Base-by-base conservation (phyloP, 2,329 filamentous ascomycete species). In the Leptodontidium sp. region DNA sequence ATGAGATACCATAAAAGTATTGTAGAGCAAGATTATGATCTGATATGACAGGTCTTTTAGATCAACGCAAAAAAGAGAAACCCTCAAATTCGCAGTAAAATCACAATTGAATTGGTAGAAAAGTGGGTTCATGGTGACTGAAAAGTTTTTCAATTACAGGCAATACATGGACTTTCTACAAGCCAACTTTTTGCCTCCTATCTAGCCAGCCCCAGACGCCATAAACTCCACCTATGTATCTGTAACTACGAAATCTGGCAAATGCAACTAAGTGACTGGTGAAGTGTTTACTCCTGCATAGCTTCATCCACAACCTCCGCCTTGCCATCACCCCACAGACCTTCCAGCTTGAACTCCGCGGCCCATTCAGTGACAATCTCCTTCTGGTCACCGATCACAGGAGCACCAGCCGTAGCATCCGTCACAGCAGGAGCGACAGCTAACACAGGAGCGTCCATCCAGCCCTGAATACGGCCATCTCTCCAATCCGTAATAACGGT, bases 401-500 rank as follows among this genome's bases (percentile, higher is more conserved):
- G 43, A n/a, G 84, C 81, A 69, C 84, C 81, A 62, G 80, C 80
- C 9, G 77, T 79, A 55, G 78, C 64, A 35, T 73, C 69, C 40
- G 78, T 76, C 57, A 79, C 78, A 71, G 80, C 78, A 55, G 81
- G 79, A 53, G 79, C 76, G 57, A 91, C 86, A 21, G 87, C 82
- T 69, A 93, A 81, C 45, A 86, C 85, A 8, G 94, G 94, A 2
- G 93, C 87, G 75, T 94, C 91, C 59, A 90, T 88, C 94, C 94
- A 97, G 67, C 94, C 94, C 81, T 97, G 93, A 75, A 99, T 97
- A 64, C 96, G 89, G 32, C 94, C 95, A 79, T 98, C 95, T 74
- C 96, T 88, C 93, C 96, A 97, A 83, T 99, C 96, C n/a, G 90
- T 96, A 68, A 99, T 89, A 66, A 99, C 94, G 0, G 93, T 91